Evolutionary conservation across 2,329 filamentous ascomycete genomes (phyloP), one percentile per base, ranked within the genome.

Genomic region (Epichloe sylvatica): DNA sequence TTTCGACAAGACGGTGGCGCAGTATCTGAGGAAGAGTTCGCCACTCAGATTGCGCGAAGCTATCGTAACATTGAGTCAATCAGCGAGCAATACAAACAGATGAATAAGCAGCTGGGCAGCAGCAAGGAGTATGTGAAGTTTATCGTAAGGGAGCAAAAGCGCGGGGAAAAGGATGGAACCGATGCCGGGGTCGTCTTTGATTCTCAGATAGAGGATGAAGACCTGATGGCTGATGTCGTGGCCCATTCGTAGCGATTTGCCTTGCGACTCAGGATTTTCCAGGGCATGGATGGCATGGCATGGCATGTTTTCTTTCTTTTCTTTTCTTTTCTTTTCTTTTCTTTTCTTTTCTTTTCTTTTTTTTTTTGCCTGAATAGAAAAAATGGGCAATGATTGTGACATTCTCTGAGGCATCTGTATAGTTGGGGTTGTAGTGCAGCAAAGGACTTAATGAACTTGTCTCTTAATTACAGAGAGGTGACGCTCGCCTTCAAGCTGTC

Each of bases 111-210:
- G 25, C 64, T 83, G 8, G 71, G 67, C 43, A 67, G 71, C n/a
- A 75, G 72, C 57, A 74, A 71, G 53, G 76, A 81, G 21, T 82
- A 79, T 55, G 64, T 80, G 5, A 73, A 69, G 46, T 66, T 70
- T 51, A 19, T 73, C 17, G 53, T 67, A 2, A 67, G 66, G 44
- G 74, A 78, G 49, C 66, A 72, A 56, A 72, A 68, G 56, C 67
- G 69, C 19, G 52, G 55, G 8, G 70, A 77, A 39, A 73, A 74
- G 56, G 70, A 73, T 0, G 60, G 60, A 2, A 60, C 62, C 17
- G 61, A 64, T 46, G 58, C 61, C 3, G 58, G 62, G 3, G 51
- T 67, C 25, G 66, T 64, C 39, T 77, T 76, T 51, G 70, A 75
- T 25, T 60, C 65, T 12, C 65, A 71, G 46, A 65, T 78, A 37